Base-by-base conservation (phyloP, 495 filamentous ascomycete species). In the Neurospora cerealis region DNA sequence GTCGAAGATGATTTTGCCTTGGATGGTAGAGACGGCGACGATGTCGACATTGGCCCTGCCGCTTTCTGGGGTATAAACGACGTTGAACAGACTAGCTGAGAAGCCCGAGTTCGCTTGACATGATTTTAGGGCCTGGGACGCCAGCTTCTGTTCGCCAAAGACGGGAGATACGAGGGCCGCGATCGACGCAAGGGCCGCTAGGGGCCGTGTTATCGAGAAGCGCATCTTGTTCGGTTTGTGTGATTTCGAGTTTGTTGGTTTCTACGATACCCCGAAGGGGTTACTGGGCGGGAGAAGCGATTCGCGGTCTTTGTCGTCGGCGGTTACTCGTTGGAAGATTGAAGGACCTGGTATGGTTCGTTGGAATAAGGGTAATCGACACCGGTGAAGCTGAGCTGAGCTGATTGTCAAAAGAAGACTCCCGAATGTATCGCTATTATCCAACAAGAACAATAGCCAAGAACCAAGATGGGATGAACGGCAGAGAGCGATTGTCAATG, bases 21-120 rank as follows among this genome's bases (percentile, higher is more conserved):
- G 87, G 72, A 99, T 93, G 6, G 91, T 89, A 5, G 95, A 97
- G 11, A 93, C 89, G 74, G 93, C 95, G 75, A 92, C 88, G 78
- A 99, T 90, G 77, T 92, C 88, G 78, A 98, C 89, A 60, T 85
- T 81, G 54, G 96, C 86, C 13, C 89, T 89, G 70, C 86, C 87
- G 82, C 95, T 93, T 78, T 88, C 85, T 28, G 93, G 93, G 5
- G 91, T 93, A 80, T 93, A 96, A 71, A 86, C 83, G 79, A 96
- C 91, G 70, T 92, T 90, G 86, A 96, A 96, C 48, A 94, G 85
- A 74, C 90, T 93, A 70, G 93, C 93, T 2, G 91, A 90, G 80
- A 96, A 95, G 76, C 89, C 90, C 15, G 91, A 92, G 78, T 93
- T 90, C 38, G 89, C 86, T 83, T 93, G 91, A 80, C 93, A 96